A percentile compares a stretch with the other conserved stretches of the same genome.
phyloP scores from a whole-genome alignment of 2,329 filamentous ascomycete genomes.

The Talaromyces piceae region DNA sequence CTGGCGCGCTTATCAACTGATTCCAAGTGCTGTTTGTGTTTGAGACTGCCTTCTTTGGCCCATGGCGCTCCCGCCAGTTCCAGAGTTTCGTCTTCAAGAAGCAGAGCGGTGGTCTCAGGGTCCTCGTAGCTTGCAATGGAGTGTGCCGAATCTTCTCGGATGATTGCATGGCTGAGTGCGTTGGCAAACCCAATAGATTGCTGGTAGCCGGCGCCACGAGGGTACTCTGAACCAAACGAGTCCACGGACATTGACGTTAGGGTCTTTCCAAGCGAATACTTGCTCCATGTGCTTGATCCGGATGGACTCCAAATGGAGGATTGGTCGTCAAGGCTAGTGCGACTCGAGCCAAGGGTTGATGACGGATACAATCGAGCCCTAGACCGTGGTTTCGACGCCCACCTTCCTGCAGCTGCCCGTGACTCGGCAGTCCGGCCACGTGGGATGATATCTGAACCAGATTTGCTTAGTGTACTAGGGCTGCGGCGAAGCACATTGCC shows the following conservation, averaged over 20 bases:
- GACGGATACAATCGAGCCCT: conserved; percentile 66
- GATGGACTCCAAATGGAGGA: conserved; percentile 89
- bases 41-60: conserved; percentile 93
- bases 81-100: conserved; percentile 87
- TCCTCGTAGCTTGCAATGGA: conserved; percentile 50
- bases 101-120: conserved; percentile 51
- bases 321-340: conserved; percentile 88
- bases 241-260: conserved; percentile 89
- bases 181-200: conserved; percentile 97
- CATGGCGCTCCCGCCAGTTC: conserved; percentile 92
- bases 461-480: conserved; percentile 86
- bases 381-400: conserved; percentile 80
- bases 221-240: conserved; percentile 71
- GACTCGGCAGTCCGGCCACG: conserved; percentile 66
- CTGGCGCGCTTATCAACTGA: conserved; percentile 85
- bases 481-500: conserved; percentile 65
- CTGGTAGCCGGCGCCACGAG: conserved; percentile 69
- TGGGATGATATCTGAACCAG: conserved; percentile 68
- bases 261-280: conserved; percentile 83
- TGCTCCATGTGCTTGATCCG: conserved; percentile 89
- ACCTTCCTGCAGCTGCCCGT: conserved; percentile 58
- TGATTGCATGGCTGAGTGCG: conserved; percentile 91
- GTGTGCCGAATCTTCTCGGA: conserved; percentile 63
- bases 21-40: conserved; percentile 94
- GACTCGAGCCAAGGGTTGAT: conserved; percentile 79